Percentiles rank a stretch among this genome's conserved stretches.
Conservation (phyloP, 2,329 filamentous ascomycete species). For the Monilinia fructicola region DNA sequence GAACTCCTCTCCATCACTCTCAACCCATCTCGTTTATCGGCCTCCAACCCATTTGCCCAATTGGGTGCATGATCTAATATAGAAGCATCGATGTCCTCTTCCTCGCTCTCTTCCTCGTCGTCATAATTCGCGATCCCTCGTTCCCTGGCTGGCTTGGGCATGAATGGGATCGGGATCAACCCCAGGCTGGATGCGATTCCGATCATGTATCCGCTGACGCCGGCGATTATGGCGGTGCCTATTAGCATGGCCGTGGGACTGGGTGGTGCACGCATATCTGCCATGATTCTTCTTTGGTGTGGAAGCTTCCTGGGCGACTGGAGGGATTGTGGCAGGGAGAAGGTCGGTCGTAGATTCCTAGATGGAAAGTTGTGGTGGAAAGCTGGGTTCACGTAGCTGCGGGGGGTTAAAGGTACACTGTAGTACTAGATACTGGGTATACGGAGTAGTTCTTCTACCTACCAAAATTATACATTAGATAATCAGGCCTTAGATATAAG, state of each 20-base stretch:
- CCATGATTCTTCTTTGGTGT: slow-evolving; percentile 28
- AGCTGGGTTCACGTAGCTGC: slow-evolving; percentile 2
- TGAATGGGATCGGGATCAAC: slow-evolving; percentile 60
- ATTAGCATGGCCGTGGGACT: slow-evolving; percentile 57
- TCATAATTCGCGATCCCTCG: slow-evolving; percentile 52
- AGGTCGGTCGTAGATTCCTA: background rate
- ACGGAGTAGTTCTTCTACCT: background rate
- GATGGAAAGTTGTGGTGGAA: background rate
- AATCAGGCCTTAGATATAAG: slow-evolving; percentile 14
- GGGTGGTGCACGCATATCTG: slow-evolving; percentile 35
- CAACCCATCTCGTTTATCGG: slow-evolving; percentile 59
- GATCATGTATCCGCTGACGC: slow-evolving; percentile 77
- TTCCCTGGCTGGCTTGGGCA: slow-evolving; percentile 42
- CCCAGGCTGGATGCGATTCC: slow-evolving; percentile 72
- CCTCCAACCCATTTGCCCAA: slow-evolving; percentile 62
- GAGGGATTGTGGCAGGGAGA: background rate
- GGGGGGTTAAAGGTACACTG: background rate
- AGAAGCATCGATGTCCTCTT: slow-evolving; percentile 62
- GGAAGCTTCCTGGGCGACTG: background rate
- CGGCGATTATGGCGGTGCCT: slow-evolving; percentile 70
- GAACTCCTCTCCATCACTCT: slow-evolving; percentile 36
- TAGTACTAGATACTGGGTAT: too few species aligned
- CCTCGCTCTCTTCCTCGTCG: slow-evolving; percentile 67
- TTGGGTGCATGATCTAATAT: slow-evolving; percentile 66
- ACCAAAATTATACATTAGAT: too few species aligned